A percentile compares a stretch with the other conserved stretches of the same genome.
phyloP scores from a whole-genome alignment of 1,139 yeast species.

The Scheffersomyces titani region DNA sequence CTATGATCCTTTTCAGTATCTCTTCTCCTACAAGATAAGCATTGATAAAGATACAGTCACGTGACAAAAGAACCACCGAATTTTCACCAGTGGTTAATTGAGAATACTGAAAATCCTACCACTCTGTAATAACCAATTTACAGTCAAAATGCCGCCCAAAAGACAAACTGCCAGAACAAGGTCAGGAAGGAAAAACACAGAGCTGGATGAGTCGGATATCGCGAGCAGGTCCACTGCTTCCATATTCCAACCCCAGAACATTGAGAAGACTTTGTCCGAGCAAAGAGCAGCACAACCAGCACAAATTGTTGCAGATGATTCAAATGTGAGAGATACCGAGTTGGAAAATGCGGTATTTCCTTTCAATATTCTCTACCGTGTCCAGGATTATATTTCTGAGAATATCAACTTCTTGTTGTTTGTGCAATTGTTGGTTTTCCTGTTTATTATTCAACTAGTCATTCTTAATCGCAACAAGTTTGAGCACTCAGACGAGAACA shows the following conservation, averaged over 20 bases:
- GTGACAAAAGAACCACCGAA: not conserved
- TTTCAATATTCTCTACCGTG: slow-evolving; percentile 21
- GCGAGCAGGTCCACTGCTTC: slow-evolving; percentile 11
- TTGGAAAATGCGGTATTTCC: slow-evolving; percentile 9
- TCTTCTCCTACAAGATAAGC: not conserved
- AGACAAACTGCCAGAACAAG: slow-evolving; percentile 1
- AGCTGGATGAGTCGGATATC: not conserved
- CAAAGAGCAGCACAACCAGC: not conserved
- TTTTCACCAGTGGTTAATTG: not conserved
- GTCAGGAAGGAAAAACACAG: not conserved
- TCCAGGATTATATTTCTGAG: slow-evolving; percentile 44
- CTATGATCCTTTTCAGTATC: not conserved
- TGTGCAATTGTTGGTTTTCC: slow-evolving; percentile 34
- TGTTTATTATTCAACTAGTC: slow-evolving; percentile 32
- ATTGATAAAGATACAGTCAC: not conserved
- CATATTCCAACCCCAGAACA: slow-evolving; percentile 6
- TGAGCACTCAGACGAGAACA: slow-evolving; percentile 18
- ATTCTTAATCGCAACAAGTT: slow-evolving; percentile 23
- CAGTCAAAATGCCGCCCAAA: slow-evolving; percentile 5
- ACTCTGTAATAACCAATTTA: not conserved
- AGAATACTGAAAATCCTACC: not conserved
- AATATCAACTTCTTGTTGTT: slow-evolving; percentile 31
- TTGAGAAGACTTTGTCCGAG: not conserved
- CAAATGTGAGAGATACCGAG: slow-evolving; percentile 1
- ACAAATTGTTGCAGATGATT: no score